Evolutionary conservation across 176 grass and related monocot species (phyloP).

Genomic region (Raddia distichophylla): DNA sequence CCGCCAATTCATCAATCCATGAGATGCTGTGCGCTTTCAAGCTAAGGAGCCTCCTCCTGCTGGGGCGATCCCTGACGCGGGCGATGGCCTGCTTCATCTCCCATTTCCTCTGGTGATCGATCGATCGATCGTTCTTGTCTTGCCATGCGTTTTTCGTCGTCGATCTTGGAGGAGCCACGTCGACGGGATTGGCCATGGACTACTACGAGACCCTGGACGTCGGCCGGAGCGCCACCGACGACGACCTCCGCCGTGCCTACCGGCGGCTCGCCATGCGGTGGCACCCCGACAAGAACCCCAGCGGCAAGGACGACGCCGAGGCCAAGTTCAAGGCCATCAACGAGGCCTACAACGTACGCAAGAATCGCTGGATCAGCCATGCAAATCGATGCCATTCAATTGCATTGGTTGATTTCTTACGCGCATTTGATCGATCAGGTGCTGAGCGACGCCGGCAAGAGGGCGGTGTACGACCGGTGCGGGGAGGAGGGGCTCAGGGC

Average conservation of each 20-base stretch:
- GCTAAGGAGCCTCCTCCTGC: conserved; percentile 43
- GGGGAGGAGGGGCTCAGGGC: conserved; percentile 68
- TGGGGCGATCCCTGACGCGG: conserved; percentile 22
- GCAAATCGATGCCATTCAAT: neutral
- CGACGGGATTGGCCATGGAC: conserved; percentile 40
- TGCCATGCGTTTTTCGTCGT: conserved; percentile 39
- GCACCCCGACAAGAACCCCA: conserved; percentile 65
- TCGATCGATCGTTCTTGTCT: neutral
- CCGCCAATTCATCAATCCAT: neutral
- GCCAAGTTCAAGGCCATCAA: conserved; percentile 66
- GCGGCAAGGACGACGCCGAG: conserved; percentile 51
- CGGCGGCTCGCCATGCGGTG: conserved; percentile 62
- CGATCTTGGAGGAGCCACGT: neutral
- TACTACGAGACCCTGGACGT: conserved; percentile 58
- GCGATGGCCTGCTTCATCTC: conserved; percentile 29
- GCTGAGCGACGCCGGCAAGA: conserved; percentile 66
- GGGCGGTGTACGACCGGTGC: conserved; percentile 69
- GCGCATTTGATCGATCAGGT: conserved; percentile 46
- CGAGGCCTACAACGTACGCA: conserved; percentile 57
- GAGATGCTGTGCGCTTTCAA: conserved; percentile 46
- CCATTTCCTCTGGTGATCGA: conserved; percentile 53
- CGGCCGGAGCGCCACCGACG: conserved; percentile 40
- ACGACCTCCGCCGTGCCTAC: conserved; percentile 58
- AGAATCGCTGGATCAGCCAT: neutral
- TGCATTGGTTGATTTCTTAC: neutral